These are phyloP conservation scores for Xylaria sp. DNA, from an alignment of 2,329 filamentous ascomycete species.

Conservation along the genomic window DNA sequence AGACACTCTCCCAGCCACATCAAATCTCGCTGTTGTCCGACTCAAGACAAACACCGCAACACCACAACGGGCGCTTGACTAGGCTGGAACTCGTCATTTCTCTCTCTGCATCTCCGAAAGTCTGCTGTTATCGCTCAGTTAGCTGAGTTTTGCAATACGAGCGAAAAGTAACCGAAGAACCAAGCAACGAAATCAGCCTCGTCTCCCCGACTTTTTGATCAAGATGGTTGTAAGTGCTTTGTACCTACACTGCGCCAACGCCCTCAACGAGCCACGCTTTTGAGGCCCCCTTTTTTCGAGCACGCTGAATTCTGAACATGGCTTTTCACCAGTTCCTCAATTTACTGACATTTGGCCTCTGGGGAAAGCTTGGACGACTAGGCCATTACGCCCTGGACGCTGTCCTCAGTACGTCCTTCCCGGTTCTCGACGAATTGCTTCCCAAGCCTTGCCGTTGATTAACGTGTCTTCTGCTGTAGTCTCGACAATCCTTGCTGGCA, in stretches of 20 bases:
- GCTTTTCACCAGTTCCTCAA: conserved; percentile 65
- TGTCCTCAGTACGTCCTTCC: conserved; percentile 76
- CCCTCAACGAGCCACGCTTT: conserved; percentile 7
- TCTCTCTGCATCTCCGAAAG: background rate
- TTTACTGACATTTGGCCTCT: conserved; percentile 75
- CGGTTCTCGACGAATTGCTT: background rate
- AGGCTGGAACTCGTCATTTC: conserved; percentile 11
- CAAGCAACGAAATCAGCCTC: background rate
- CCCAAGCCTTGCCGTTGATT: background rate
- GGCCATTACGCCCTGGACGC: conserved; percentile 97
- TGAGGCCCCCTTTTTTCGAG: conserved; percentile 14
- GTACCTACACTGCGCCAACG: background rate
- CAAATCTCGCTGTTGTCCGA: conserved; percentile 2
- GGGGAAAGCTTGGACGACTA: conserved; percentile 87
- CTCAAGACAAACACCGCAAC: conserved; percentile 9
- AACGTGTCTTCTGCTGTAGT: conserved; percentile 63
- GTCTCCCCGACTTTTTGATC: conserved; percentile 14
- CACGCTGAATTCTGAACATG: conserved; percentile 56
- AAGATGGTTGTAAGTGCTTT: conserved; percentile 43
- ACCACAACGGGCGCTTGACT: background rate
- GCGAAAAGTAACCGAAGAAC: background rate
- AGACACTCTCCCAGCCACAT: conserved; percentile 2
- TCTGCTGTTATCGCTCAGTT: background rate
- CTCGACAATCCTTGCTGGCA: conserved; percentile 94
- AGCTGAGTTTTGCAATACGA: conserved; percentile 2